Conservation (phyloP, 768 basidiomycete species). For the Sistotremastrum suecicum region DNA sequence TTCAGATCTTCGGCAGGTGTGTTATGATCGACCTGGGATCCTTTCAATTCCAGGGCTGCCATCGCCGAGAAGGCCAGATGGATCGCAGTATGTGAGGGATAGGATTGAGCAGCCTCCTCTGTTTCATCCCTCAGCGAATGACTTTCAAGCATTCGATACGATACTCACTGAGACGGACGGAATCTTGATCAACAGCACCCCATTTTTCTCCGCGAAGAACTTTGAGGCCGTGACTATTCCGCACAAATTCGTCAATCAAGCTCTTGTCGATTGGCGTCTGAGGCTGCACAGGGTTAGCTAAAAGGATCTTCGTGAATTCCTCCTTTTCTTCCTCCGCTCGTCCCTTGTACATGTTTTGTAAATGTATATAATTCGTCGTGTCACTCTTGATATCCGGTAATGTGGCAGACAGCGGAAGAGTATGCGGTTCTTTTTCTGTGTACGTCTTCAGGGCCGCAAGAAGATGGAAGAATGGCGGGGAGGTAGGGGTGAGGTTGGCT, state of each 20-base stretch:
- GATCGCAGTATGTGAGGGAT: slow-evolving; percentile 38
- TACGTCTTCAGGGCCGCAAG: slow-evolving; percentile 61
- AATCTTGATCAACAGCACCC: slow-evolving; percentile 40
- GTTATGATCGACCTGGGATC: slow-evolving; percentile 13
- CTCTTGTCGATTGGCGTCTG: slow-evolving; percentile 32
- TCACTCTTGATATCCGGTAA: slow-evolving; percentile 96
- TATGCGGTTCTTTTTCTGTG: slow-evolving; percentile 35
- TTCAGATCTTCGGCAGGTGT: slow-evolving; percentile 40
- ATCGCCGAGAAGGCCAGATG: slow-evolving; percentile 68
- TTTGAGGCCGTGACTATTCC: slow-evolving; percentile 63
- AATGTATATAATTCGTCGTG: slow-evolving; percentile 65
- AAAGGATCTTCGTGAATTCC: slow-evolving; percentile 25
- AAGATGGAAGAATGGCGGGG: slow-evolving; percentile 67
- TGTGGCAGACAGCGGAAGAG: slow-evolving; percentile 71
- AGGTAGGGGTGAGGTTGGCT: slow-evolving; percentile 25
- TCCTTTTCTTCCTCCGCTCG: slow-evolving; percentile 60
- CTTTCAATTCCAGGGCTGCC: slow-evolving; percentile 15
- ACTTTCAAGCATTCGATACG: not conserved
- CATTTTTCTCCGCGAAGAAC: slow-evolving; percentile 50
- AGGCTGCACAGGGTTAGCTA: slow-evolving; percentile 22
- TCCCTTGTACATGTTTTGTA: slow-evolving; percentile 76
- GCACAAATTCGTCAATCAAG: slow-evolving; percentile 58
- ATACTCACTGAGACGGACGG: slow-evolving; percentile 32
- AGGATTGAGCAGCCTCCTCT: slow-evolving; percentile 2
- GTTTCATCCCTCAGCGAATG: slow-evolving; percentile 2